A percentile compares a stretch with the other conserved stretches of the same genome.
Conservation (phyloP, 345 rosid genomes). For the Abelmoschus esculentus region DNA sequence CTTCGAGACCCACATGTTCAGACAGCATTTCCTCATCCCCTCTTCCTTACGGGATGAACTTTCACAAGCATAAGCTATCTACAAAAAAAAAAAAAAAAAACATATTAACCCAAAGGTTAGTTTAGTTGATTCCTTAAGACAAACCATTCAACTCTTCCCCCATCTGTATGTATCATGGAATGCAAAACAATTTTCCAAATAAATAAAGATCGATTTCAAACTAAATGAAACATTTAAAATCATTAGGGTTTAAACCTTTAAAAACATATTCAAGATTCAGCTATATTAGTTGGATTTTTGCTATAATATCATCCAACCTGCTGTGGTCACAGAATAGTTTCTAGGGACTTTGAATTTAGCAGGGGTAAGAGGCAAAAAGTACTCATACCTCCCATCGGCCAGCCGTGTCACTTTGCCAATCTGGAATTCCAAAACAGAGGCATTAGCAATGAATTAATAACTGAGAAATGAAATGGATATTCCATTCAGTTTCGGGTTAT, state of each 20-base stretch:
- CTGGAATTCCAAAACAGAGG: conserved; percentile 1
- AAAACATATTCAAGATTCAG: background rate
- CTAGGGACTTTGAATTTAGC: background rate
- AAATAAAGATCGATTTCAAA: background rate
- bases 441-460: background rate
- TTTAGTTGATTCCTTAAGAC: no score
- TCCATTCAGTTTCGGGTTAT: background rate
- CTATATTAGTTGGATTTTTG: background rate
- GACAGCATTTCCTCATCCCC: no score
- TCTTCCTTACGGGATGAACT: no score
- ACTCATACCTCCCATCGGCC: background rate
- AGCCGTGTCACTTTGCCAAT: background rate
- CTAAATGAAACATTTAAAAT: background rate
- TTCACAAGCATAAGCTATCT: no score
- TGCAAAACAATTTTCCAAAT: background rate
- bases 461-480: background rate
- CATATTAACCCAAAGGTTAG: no score
- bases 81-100: no score
- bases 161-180: no score
- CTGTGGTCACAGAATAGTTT: background rate
- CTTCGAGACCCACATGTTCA: no score
- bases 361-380: background rate
- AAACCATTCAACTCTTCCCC: no score
- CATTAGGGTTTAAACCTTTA: background rate
- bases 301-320: background rate